Evolutionary conservation across 192 early-diverging fungal species (phyloP), one percentile per base, ranked within the genome.

Genomic region (Oehlia diaphana): DNA sequence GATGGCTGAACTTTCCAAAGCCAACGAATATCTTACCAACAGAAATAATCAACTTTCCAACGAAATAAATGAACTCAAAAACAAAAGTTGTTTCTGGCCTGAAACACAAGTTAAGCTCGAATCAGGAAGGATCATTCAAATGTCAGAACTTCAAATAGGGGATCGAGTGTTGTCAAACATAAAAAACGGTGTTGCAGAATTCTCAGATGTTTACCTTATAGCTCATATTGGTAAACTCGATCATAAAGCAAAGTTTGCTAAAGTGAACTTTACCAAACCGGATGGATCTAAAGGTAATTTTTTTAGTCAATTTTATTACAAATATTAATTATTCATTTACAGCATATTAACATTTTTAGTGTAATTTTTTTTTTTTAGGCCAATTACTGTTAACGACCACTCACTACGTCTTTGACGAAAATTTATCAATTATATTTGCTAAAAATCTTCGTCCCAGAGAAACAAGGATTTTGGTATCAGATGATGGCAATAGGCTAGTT

Each of bases 111-210:
- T 58, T 21, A 58, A 58, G 19, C 53, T 58, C 2, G 53, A 58
- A 58, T 58, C 53, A 0, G 53, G 53, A 58, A 58, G 53, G 19
- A 58, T 58, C 5, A 19, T 58, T 19, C 53, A 21, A 58, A 58
- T 67, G 65, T 67, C 65, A 1, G 65, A 67, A 9, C 65, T 67
- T 67, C 65, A 67, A 67, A 2, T 66, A 66, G 64, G 64, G 4
- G 64, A 66, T 35, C 23, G 31, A 66, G 31, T 66, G 13, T 12
- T 66, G 12, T 66, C 64, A 66, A 66, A 66, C 23, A 66, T 66
- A 0, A 66, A 4, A 12, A 66, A 35, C 3, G 64, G 13, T 4
- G 13, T 66, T 66, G 1, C 8, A 1, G 23, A 66, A 28, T 66
- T 66, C 12, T 66, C 64, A 2, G 9, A 66, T 26, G 64, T 66